Evolutionary conservation across 163 green algal species (phyloP).

Genomic region (Volvox carteri): DNA sequence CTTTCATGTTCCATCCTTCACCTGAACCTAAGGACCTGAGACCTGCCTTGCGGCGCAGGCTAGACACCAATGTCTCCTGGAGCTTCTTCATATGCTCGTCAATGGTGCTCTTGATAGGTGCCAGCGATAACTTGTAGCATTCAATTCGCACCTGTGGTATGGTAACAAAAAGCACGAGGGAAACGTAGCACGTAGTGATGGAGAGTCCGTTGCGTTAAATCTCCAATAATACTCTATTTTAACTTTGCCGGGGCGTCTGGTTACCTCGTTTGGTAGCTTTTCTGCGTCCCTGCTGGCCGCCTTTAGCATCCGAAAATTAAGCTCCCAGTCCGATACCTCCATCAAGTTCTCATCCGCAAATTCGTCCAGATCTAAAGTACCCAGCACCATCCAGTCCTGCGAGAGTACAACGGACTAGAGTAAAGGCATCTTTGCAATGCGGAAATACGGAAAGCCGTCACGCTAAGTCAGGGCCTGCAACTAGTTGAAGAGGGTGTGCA

Average conservation of each 20-base stretch:
- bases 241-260: too few relatives aligned
- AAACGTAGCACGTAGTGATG: too few relatives aligned
- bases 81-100: constrained; percentile 84
- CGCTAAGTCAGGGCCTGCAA: too few relatives aligned
- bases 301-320: constrained; percentile 85
- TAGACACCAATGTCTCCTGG: constrained; percentile 75
- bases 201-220: too few relatives aligned
- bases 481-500: too few relatives aligned
- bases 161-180: neutral
- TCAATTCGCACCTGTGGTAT: constrained; percentile 60
- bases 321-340: constrained; percentile 80
- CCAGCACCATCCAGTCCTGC: constrained; percentile 81
- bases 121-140: constrained; percentile 75
- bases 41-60: constrained; percentile 75
- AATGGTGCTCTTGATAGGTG: constrained; percentile 74
- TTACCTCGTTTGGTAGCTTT: constrained; percentile 75
- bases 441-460: too few relatives aligned
- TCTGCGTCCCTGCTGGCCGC: constrained; percentile 72
- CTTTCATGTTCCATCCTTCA: too few relatives aligned
- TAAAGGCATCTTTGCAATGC: too few relatives aligned
- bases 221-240: too few relatives aligned
- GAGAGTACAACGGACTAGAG: too few relatives aligned
- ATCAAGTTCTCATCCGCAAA: constrained; percentile 76
- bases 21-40: too few relatives aligned
- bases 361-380: constrained; percentile 76